These are phyloP conservation scores for Agrocybe praecox DNA, from an alignment of 768 basidiomycete genomes.

Conservation along the genomic window DNA sequence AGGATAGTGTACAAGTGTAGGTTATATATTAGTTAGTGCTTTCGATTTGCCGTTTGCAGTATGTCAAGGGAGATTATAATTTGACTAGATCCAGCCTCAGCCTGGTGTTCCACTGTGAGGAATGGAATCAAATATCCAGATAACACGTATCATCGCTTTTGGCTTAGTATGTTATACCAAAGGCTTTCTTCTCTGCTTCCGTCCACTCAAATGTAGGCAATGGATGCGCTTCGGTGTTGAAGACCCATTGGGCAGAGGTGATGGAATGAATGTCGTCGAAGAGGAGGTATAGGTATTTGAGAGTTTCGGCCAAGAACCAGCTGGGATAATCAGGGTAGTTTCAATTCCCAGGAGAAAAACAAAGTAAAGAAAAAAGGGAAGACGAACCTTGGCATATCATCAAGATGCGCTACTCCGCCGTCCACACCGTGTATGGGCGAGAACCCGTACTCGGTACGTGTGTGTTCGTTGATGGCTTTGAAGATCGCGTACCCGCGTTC, in stretches of 20 bases:
- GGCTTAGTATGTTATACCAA: conserved; percentile 17
- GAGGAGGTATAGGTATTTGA: conserved; percentile 70
- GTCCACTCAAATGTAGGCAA: conserved; percentile 68
- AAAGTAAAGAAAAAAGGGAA: background rate
- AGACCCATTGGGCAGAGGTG: conserved; percentile 57
- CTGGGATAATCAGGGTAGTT: conserved; percentile 18
- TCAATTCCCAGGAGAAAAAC: background rate
- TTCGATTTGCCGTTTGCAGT: no score
- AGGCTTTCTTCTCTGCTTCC: conserved; percentile 47
- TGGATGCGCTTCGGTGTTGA: conserved; percentile 75
- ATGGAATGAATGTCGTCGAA: conserved; percentile 59
- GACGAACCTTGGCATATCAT: conserved; percentile 72
- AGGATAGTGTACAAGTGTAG: no score
- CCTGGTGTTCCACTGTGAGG: no score
- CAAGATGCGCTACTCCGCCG: conserved; percentile 31
- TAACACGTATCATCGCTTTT: background rate
- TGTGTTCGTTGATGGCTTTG: conserved; percentile 57
- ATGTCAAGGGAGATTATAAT: no score
- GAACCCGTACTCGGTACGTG: conserved; percentile 61
- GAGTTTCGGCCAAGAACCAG: conserved; percentile 48
- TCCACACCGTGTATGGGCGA: conserved; percentile 54
- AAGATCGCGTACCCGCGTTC: conserved; percentile 75
- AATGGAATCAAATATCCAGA: no score
- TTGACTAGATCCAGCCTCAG: no score
- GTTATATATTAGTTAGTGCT: no score